A percentile compares a stretch with the other conserved stretches of the same genome.
Evolutionary conservation across 805 yeast species (phyloP).

Genomic region (Cyberlindnera maclurae): DNA sequence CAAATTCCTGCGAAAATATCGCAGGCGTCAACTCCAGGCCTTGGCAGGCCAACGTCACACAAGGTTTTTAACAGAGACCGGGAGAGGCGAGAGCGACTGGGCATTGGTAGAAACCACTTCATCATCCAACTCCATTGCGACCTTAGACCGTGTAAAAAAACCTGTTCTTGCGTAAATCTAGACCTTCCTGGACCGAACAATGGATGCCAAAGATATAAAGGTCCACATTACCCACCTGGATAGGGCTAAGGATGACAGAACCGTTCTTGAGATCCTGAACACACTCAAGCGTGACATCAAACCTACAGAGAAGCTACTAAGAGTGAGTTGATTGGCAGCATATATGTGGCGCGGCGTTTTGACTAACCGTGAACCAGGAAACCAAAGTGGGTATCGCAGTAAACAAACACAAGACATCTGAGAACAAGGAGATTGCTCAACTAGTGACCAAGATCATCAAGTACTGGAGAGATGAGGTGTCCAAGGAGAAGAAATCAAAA

Average conservation of each 20-base stretch:
- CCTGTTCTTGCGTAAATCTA: no score
- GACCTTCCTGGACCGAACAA: constrained; percentile 15
- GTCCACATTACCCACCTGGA: constrained; percentile 67
- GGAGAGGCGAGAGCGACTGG: no score
- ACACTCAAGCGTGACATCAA: constrained; percentile 61
- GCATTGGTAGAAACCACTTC: no score
- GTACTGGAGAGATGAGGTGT: constrained; percentile 86
- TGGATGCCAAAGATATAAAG: constrained; percentile 72
- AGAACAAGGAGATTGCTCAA: constrained; percentile 56
- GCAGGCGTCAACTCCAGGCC: no score
- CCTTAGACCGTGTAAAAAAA: no score
- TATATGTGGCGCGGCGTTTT: neutral
- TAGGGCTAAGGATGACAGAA: constrained; percentile 56
- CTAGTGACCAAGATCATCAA: constrained; percentile 79
- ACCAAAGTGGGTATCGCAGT: constrained; percentile 97
- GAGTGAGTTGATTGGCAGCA: constrained; percentile 33
- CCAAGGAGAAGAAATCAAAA: constrained; percentile 42
- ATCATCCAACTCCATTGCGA: no score
- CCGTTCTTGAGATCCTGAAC: constrained; percentile 59
- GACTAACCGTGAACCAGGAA: constrained; percentile 33
- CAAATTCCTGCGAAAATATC: no score
- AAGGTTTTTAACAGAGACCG: no score
- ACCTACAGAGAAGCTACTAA: constrained; percentile 78
- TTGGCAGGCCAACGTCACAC: no score
- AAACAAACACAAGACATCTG: constrained; percentile 70